Conservation (phyloP, 179 eudicot species). For the Camellia oleifera region DNA sequence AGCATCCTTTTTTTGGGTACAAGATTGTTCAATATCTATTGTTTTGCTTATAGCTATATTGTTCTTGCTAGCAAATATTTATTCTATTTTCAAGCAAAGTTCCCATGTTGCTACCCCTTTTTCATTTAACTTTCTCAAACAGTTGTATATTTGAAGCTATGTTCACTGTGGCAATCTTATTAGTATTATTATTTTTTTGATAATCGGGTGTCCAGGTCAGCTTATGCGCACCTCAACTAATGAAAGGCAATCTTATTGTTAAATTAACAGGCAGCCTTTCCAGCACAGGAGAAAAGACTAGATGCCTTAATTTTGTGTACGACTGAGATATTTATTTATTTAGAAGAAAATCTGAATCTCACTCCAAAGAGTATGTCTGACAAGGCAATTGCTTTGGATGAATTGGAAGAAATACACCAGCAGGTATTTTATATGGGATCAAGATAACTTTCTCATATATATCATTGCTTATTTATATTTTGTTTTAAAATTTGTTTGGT, state of each 20-base stretch:
- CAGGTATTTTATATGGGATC: conserved; percentile 42
- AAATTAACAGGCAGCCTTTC: conserved; percentile 73
- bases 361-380: conserved; percentile 85
- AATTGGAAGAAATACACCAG: conserved; percentile 85
- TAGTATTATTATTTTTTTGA: background rate
- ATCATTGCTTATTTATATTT: background rate
- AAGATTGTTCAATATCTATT: background rate
- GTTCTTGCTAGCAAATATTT: background rate
- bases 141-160: background rate
- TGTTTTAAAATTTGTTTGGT: background rate
- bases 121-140: background rate
- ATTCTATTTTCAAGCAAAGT: conserved; percentile 3
- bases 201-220: no score
- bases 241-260: conserved; percentile 3
- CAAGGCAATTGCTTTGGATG: conserved; percentile 81
- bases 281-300: conserved; percentile 84
- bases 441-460: background rate
- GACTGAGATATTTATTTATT: conserved; percentile 65
- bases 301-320: conserved; percentile 83
- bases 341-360: conserved; percentile 87
- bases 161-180: background rate
- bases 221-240: no score
- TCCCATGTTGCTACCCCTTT: background rate
- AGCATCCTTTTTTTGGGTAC: background rate
- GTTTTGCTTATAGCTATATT: background rate